Percentiles rank a stretch among this genome's conserved stretches.
Evolutionary conservation across 345 rosid genomes (phyloP).

Genomic region (Hevea brasiliensis): DNA sequence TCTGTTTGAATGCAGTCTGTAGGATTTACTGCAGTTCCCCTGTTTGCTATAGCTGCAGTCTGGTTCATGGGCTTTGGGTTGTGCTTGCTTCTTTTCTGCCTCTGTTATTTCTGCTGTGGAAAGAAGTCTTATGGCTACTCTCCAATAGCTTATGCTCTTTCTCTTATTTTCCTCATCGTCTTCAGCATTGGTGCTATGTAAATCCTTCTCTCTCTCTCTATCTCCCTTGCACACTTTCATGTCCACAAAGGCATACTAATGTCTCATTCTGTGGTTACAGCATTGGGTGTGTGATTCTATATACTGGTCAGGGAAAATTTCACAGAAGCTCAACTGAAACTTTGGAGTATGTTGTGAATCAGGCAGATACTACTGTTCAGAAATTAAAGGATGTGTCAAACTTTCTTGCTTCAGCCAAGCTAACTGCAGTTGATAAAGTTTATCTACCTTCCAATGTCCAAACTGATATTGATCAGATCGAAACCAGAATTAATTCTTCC

Average conservation of each 20-base stretch:
- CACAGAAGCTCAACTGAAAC: conserved; percentile 64
- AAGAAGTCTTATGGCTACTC: conserved; percentile 60
- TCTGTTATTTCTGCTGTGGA: conserved; percentile 51
- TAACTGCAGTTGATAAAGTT: conserved; percentile 64
- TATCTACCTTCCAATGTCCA: conserved; percentile 73
- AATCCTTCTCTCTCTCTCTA: conserved; percentile 12
- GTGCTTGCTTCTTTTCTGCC: conserved; percentile 46
- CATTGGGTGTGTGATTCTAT: conserved; percentile 74
- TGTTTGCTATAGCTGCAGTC: conserved; percentile 56
- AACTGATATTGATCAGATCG: conserved; percentile 82
- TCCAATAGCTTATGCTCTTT: conserved; percentile 54
- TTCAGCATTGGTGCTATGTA: conserved; percentile 74
- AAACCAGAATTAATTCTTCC: conserved; percentile 54
- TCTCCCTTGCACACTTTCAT: background rate
- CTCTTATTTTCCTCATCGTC: conserved; percentile 64
- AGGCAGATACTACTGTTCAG: conserved; percentile 59
- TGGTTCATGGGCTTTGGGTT: conserved; percentile 84
- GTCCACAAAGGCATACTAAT: background rate
- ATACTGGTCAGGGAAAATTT: conserved; percentile 71
- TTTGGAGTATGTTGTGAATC: conserved; percentile 67
- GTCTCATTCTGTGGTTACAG: conserved; percentile 40
- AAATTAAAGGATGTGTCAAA: conserved; percentile 67
- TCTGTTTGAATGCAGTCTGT: conserved; percentile 67
- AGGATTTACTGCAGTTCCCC: conserved; percentile 74
- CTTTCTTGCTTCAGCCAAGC: conserved; percentile 68